These are phyloP conservation scores for Gardenia jasminoides DNA, from an alignment of 257 asterid genomes.

Conservation along the genomic window DNA sequence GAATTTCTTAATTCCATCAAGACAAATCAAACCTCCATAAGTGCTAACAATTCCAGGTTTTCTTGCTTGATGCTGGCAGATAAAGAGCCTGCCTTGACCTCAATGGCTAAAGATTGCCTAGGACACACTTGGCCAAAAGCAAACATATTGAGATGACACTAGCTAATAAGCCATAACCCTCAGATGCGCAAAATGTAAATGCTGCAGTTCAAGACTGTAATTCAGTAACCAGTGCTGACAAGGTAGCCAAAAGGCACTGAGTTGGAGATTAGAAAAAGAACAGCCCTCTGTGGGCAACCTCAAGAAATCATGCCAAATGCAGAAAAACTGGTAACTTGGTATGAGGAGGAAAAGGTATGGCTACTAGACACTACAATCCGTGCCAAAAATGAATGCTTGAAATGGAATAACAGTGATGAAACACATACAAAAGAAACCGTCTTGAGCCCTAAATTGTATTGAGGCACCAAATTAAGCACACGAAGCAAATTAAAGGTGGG, in stretches of 20 bases:
- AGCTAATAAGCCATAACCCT: neutral
- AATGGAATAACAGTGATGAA: neutral
- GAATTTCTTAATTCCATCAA: neutral
- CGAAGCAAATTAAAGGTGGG: no score
- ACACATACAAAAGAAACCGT: neutral
- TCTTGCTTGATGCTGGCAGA: neutral
- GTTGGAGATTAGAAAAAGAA: neutral
- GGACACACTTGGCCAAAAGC: neutral
- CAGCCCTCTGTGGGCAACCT: neutral
- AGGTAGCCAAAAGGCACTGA: neutral
- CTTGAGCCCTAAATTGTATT: no score
- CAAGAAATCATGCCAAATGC: neutral
- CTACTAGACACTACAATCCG: neutral
- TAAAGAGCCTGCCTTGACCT: neutral
- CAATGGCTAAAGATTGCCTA: neutral
- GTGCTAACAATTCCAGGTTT: neutral
- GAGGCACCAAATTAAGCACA: slow-evolving; percentile 1
- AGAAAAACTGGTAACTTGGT: neutral
- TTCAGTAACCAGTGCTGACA: neutral
- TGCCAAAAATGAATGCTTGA: no score
- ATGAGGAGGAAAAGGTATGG: neutral
- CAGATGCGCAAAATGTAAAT: neutral
- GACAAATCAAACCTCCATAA: neutral
- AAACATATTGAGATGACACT: neutral
- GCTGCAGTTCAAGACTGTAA: no score